Evolutionary conservation across 2,329 filamentous ascomycete species (phyloP).

Genomic region (Trichoderma lentiforme): DNA sequence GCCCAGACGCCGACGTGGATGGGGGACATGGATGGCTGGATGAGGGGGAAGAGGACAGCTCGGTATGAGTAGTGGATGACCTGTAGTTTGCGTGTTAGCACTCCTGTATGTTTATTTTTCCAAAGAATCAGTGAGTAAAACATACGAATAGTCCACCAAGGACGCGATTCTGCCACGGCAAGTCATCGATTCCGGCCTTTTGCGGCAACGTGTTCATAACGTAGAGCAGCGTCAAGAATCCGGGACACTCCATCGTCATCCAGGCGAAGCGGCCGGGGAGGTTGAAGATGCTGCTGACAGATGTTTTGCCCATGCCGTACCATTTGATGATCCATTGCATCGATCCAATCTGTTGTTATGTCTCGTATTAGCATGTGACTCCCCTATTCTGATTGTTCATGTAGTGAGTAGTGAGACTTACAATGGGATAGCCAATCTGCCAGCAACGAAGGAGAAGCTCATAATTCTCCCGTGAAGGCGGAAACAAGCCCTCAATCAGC

Average conservation of each 20-base stretch:
- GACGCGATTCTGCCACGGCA: slow-evolving; percentile 76
- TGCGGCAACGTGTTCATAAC: slow-evolving; percentile 67
- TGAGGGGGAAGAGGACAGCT: slow-evolving; percentile 74
- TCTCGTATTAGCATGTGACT: background rate
- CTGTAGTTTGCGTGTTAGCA: slow-evolving; percentile 36
- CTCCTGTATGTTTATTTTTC: too few species aligned
- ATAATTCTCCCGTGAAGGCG: slow-evolving; percentile 57
- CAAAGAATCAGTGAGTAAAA: slow-evolving; percentile 18
- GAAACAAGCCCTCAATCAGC: slow-evolving; percentile 55
- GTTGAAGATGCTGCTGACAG: slow-evolving; percentile 69
- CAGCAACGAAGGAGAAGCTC: slow-evolving; percentile 50
- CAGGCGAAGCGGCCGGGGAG: slow-evolving; percentile 85
- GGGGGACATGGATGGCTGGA: slow-evolving; percentile 90
- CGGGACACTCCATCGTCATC: slow-evolving; percentile 82
- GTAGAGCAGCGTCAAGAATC: slow-evolving; percentile 75
- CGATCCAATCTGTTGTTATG: slow-evolving; percentile 57
- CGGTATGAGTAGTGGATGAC: slow-evolving; percentile 89
- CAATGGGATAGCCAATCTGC: slow-evolving; percentile 51
- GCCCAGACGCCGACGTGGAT: slow-evolving; percentile 69
- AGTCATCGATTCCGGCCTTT: slow-evolving; percentile 51
- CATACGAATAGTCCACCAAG: slow-evolving; percentile 65
- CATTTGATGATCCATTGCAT: slow-evolving; percentile 74
- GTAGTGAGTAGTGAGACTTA: slow-evolving; percentile 31
- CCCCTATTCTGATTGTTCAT: background rate
- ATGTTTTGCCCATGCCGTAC: slow-evolving; percentile 94